These are phyloP conservation scores for Scheffersomyces stipitis DNA, from an alignment of 805 yeast genomes.

Conservation along the genomic window DNA sequence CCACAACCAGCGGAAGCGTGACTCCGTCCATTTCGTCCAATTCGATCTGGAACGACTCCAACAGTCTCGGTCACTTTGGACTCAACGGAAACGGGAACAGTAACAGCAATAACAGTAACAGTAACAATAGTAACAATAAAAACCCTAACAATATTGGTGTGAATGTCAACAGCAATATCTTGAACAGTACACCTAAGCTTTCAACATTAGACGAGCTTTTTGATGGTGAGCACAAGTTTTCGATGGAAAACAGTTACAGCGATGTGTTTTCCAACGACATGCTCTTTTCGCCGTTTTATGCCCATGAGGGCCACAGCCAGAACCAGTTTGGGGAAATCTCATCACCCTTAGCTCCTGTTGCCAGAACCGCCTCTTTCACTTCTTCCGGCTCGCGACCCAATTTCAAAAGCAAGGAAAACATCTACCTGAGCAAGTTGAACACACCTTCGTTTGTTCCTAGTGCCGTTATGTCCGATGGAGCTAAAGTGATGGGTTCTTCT, in stretches of 20 bases:
- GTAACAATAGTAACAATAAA: too few relatives aligned
- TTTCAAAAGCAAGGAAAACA: constrained; percentile 7
- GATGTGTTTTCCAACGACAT: background rate
- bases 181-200: constrained; percentile 1
- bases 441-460: constrained; percentile 18
- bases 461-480: background rate
- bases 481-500: background rate
- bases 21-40: constrained; percentile 6
- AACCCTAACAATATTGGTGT: constrained; percentile 66
- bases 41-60: constrained; percentile 11
- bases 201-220: constrained; percentile 3
- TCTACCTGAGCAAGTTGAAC: constrained; percentile 13
- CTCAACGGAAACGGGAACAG: too few relatives aligned
- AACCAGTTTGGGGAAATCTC: constrained; percentile 2
- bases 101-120: too few relatives aligned
- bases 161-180: constrained; percentile 33
- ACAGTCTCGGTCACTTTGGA: background rate
- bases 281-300: constrained; percentile 1
- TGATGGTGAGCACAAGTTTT: constrained; percentile 1
- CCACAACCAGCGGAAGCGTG: constrained; percentile 7
- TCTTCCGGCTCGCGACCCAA: background rate
- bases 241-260: background rate
- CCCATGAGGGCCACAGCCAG: background rate
- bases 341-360: background rate
- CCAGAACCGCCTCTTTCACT: background rate